Conservation (phyloP, 2,329 filamentous ascomycete species). For the Daldinia sp. region DNA sequence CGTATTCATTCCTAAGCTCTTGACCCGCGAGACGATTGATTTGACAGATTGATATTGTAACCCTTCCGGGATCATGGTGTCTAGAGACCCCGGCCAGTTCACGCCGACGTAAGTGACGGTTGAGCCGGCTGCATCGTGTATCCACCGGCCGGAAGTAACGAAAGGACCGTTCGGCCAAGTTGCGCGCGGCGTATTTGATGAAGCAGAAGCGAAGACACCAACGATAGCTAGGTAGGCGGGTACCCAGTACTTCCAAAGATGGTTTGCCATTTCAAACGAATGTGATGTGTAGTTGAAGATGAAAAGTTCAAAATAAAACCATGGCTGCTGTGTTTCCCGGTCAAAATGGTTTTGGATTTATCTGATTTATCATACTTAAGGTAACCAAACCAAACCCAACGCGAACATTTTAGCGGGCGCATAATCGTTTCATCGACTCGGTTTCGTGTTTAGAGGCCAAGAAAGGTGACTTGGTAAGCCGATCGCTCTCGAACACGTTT, state of each 20-base stretch:
- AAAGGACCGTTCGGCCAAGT: constrained; percentile 56
- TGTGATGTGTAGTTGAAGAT: constrained; percentile 12
- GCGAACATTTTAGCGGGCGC: constrained; percentile 10
- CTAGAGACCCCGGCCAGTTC: constrained; percentile 69
- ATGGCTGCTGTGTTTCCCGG: not conserved
- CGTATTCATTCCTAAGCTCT: constrained; percentile 69
- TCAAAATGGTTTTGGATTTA: not conserved
- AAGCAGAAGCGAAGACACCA: constrained; percentile 25
- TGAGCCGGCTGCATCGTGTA: constrained; percentile 53
- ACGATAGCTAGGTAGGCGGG: constrained; percentile 13
- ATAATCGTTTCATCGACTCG: constrained; percentile 27
- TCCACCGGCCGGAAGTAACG: constrained; percentile 52
- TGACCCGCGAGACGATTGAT: constrained; percentile 63
- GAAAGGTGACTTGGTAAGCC: constrained; percentile 9
- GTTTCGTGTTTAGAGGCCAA: constrained; percentile 31
- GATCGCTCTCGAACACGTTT: constrained; percentile 13
- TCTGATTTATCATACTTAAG: constrained; percentile 20
- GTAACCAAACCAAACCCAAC: too few relatives aligned
- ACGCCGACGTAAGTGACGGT: constrained; percentile 61
- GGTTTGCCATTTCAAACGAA: constrained; percentile 23
- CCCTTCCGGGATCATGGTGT: constrained; percentile 71
- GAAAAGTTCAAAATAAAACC: constrained; percentile 14
- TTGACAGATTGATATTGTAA: constrained; percentile 68
- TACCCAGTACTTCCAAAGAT: constrained; percentile 19
- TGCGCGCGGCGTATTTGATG: constrained; percentile 25